These are phyloP conservation scores for Warburgia ugandensis DNA, from an alignment of 164 flowering plant species.

Conservation along the genomic window DNA sequence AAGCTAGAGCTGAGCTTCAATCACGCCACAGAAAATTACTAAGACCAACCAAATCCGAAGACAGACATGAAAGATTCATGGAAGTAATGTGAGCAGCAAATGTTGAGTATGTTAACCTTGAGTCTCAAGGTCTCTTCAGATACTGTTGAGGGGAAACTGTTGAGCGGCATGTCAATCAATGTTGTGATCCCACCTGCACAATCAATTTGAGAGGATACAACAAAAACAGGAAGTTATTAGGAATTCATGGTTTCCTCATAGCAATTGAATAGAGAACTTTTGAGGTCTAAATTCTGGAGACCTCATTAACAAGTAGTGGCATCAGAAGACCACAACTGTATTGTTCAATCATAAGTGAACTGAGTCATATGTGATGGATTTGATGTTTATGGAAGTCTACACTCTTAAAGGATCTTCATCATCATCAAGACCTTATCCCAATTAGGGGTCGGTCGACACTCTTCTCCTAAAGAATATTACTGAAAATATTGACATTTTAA, in stretches of 20 bases:
- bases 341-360: too few species aligned
- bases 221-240: not conserved
- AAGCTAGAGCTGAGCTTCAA: too few species aligned
- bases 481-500: too few species aligned
- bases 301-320: not conserved
- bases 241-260: not conserved
- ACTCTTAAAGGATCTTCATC: too few species aligned
- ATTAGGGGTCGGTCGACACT: too few species aligned
- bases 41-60: too few species aligned
- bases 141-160: constrained; percentile 78
- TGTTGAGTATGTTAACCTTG: constrained; percentile 41
- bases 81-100: not conserved
- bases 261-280: not conserved
- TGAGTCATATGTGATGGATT: too few species aligned
- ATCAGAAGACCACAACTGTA: not conserved
- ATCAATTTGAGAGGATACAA: not conserved
- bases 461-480: too few species aligned
- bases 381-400: too few species aligned
- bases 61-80: not conserved
- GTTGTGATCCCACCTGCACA: constrained; percentile 87
- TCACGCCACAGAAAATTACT: too few species aligned
- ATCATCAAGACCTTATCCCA: too few species aligned
- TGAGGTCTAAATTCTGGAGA: not conserved
- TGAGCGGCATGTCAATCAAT: constrained; percentile 92
- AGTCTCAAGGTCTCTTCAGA: constrained; percentile 69